Evolutionary conservation across 306 rosid species (phyloP).

Genomic region (Biancaea sappan): DNA sequence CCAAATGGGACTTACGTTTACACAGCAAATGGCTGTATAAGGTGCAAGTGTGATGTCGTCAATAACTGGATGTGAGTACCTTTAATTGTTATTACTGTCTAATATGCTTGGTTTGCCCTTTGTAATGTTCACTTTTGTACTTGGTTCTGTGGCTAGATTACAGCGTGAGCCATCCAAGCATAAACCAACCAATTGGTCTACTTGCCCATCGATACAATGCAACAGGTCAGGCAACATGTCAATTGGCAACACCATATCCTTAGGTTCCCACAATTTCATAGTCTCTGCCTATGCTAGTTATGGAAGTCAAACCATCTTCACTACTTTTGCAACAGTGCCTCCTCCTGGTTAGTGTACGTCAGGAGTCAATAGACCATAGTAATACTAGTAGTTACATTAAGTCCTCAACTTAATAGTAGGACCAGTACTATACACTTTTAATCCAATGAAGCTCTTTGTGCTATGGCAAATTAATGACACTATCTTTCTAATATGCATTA

Average conservation of each 20-base stretch:
- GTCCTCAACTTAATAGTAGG: not conserved
- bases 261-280: constrained; percentile 29
- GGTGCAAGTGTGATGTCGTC: constrained; percentile 43
- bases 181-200: constrained; percentile 36
- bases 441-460: no score
- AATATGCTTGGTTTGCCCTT: not conserved
- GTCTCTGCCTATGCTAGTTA: constrained; percentile 54
- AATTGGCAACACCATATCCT: constrained; percentile 34
- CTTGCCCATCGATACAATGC: constrained; percentile 53
- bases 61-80: constrained; percentile 47
- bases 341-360: constrained; percentile 50
- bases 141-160: constrained; percentile 35
- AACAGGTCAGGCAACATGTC: constrained; percentile 8
- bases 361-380: no score
- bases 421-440: no score
- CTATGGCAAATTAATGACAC: no score
- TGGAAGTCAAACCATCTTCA: constrained; percentile 38
- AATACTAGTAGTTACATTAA: not conserved
- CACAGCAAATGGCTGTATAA: constrained; percentile 55
- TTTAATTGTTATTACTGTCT: not conserved
- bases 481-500: not conserved
- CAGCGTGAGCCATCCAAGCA: constrained; percentile 48
- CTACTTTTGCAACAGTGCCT: constrained; percentile 23
- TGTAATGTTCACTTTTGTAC: not conserved
- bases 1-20: constrained; percentile 43